Conservation (phyloP, 179 eudicot species). For the Monotropa hypopitys region DNA sequence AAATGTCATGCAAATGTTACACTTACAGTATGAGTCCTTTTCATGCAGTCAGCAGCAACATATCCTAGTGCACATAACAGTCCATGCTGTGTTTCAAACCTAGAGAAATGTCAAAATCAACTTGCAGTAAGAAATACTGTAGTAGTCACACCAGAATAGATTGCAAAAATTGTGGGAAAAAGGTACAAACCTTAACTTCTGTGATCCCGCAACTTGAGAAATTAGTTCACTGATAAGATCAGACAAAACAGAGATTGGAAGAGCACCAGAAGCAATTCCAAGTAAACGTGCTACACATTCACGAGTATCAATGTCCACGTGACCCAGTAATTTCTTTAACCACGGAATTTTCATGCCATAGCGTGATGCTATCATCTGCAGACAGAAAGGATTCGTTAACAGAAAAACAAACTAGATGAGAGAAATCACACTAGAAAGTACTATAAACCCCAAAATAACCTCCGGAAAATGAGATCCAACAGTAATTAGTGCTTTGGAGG, state of each 20-base stretch:
- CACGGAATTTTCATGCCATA: conserved; percentile 63
- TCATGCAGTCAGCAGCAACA: conserved; percentile 61
- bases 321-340: conserved; percentile 67
- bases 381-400: conserved; percentile 15
- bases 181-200: conserved; percentile 44
- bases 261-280: conserved; percentile 80
- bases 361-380: conserved; percentile 60
- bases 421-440: neutral
- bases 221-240: conserved; percentile 51
- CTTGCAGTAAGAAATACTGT: conserved; percentile 7
- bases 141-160: neutral
- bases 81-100: conserved; percentile 89
- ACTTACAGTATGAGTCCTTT: conserved; percentile 51
- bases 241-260: conserved; percentile 41
- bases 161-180: neutral
- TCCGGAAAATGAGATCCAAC: conserved; percentile 66
- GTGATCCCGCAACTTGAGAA: conserved; percentile 34
- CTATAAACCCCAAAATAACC: conserved; percentile 27
- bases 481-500: conserved; percentile 57
- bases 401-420: conserved; percentile 3
- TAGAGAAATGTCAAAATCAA: conserved; percentile 15
- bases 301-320: conserved; percentile 69
- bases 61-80: conserved; percentile 73
- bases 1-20: conserved; percentile 3
- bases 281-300: conserved; percentile 82